Evolutionary conservation across 257 asterid genomes (phyloP), one percentile per base, ranked within the genome.

Genomic region (Solanum arcanum): DNA sequence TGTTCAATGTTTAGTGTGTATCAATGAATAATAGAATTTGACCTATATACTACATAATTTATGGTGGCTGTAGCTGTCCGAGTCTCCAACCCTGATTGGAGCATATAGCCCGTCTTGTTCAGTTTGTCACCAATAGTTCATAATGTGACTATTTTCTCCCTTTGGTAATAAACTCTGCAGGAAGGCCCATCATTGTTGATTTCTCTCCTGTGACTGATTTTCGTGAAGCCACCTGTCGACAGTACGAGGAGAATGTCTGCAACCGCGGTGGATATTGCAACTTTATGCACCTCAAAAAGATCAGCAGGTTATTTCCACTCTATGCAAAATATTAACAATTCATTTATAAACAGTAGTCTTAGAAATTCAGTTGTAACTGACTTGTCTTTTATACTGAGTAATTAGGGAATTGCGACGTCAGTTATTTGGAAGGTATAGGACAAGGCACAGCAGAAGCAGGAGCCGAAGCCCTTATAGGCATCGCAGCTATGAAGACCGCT

Each of bases 191-290:
- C 83, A 96, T 97, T 88, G 94, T 97, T 84, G 99, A 97, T 89
- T 95, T 96, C 92, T 97, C 99, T 39, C 99, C 99, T 0, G 99
- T 95, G 86, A 97, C 99, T 27, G 99, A 96, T 91, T 94, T 97
- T 73, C 98, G 98, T 90, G 99, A 97, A 87, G 99, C 99, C 73
- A 97, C 99, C 46, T 97, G 99, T 88, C 90, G 99, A 93, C 99
- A 97, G 91, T 97, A 97, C 23, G 99, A 97, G 91, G 99, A 97
- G 89, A 94, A 95, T 78, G 91, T 95, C 81, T 97, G 99, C 91
- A 95, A 94, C 89, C 99, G 99, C 87, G 98, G 99, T 89, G 99
- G 99, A n/a, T 96, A 97, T 92, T 97, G 99, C 91, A 97, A 97
- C 89, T 97, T 97, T 89, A 97, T 97, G 99, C 99, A 96, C 91